phyloP scores from a whole-genome alignment of 2,329 filamentous ascomycete species.

The Claviceps sp. region DNA sequence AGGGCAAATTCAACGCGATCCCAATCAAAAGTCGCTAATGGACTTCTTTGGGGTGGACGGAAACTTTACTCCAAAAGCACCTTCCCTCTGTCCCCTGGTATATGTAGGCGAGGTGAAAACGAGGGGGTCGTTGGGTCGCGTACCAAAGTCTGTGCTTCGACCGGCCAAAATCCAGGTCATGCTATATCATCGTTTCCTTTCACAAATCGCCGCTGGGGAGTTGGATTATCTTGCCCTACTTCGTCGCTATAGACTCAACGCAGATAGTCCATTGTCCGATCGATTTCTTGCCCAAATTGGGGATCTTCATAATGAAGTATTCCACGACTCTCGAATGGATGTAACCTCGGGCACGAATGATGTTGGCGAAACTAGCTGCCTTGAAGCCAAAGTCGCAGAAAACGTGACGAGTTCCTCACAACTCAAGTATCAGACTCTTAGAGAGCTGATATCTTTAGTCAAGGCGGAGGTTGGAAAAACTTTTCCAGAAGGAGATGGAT shows the following conservation, averaged over 20 bases:
- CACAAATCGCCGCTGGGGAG: slow-evolving; percentile 55
- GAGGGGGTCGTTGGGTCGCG: slow-evolving; percentile 50
- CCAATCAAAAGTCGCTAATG: slow-evolving; percentile 25
- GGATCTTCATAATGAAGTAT: slow-evolving; percentile 51
- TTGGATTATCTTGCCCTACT: slow-evolving; percentile 59
- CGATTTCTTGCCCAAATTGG: slow-evolving; percentile 65
- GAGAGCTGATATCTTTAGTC: slow-evolving; percentile 33
- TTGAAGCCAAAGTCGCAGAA: background rate
- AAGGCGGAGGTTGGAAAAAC: slow-evolving; percentile 34
- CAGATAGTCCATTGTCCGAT: slow-evolving; percentile 58
- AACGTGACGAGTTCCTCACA: slow-evolving; percentile 12
- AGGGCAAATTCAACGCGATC: slow-evolving; percentile 14
- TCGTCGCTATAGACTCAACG: slow-evolving; percentile 55
- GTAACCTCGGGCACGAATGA: slow-evolving; percentile 3
- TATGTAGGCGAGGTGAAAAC: slow-evolving; percentile 90
- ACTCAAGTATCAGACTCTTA: slow-evolving; percentile 34
- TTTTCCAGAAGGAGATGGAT: slow-evolving; percentile 35
- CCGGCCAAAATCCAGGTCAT: slow-evolving; percentile 79
- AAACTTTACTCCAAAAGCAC: slow-evolving; percentile 1
- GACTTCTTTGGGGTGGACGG: slow-evolving; percentile 24
- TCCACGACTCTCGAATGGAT: slow-evolving; percentile 36
- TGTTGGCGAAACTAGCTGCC: background rate
- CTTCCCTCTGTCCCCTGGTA: slow-evolving; percentile 21
- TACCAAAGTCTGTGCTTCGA: slow-evolving; percentile 51
- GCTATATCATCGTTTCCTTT: slow-evolving; percentile 77